Conservation (phyloP, 2,329 filamentous ascomycete species). For the Bipolaris zeicola region DNA sequence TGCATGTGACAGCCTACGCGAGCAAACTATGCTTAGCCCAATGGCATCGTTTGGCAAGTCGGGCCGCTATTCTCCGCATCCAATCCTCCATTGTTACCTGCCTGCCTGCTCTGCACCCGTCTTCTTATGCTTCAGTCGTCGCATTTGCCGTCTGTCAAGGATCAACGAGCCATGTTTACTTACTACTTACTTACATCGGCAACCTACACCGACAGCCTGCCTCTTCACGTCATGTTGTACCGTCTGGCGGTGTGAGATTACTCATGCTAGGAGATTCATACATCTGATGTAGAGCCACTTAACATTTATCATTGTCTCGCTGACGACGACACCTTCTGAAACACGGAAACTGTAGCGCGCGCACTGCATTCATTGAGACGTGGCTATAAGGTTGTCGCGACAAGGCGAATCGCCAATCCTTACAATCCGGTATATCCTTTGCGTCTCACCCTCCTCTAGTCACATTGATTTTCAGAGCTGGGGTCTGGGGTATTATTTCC, state of each 20-base stretch:
- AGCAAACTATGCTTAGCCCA: constrained; percentile 8
- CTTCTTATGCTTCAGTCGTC: background rate
- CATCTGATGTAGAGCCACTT: background rate
- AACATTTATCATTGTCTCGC: background rate
- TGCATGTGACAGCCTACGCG: constrained; percentile 26
- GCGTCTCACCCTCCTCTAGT: background rate
- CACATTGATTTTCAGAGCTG: background rate
- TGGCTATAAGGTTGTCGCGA: background rate
- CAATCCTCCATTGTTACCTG: background rate
- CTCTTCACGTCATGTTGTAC: background rate
- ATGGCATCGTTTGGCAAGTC: constrained; percentile 18
- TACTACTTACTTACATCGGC: background rate
- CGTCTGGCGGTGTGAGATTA: background rate
- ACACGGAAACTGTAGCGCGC: no score
- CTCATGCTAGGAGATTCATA: no score
- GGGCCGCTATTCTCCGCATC: constrained; percentile 29
- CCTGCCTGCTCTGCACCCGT: background rate
- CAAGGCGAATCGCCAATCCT: background rate
- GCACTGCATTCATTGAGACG: no score
- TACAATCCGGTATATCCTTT: background rate
- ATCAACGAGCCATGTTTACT: background rate
- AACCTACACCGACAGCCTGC: background rate
- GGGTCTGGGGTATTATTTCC: background rate
- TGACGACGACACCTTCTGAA: no score
- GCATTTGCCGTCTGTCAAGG: background rate